Percentiles rank a stretch among this genome's conserved stretches.
These are phyloP conservation scores for Styphnolobium japonicum DNA, from an alignment of 306 rosid species.

Conservation along the genomic window DNA sequence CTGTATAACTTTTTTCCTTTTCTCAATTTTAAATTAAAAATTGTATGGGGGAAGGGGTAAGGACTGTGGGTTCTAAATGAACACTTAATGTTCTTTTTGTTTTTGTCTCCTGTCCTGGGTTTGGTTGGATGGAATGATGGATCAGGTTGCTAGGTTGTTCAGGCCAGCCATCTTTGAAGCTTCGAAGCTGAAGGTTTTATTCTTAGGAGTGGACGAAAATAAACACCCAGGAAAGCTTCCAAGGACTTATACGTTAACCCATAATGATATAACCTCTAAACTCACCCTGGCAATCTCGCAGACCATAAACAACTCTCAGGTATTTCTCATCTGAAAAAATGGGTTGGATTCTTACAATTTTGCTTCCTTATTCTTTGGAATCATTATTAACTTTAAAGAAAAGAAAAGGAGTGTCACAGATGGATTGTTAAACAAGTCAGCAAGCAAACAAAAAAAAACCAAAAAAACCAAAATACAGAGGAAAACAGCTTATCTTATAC, in stretches of 20 bases:
- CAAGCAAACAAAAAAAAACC: too few species aligned
- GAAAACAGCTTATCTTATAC: not conserved
- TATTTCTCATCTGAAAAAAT: not conserved
- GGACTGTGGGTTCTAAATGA: not conserved
- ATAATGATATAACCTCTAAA: slow-evolving; percentile 65
- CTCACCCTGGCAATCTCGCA: slow-evolving; percentile 72
- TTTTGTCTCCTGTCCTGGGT: not conserved
- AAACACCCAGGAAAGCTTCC: slow-evolving; percentile 72
- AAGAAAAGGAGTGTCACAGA: too few species aligned
- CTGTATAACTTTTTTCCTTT: slow-evolving; percentile 24
- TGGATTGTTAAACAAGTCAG: too few species aligned
- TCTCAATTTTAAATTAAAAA: not conserved
- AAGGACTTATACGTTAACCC: slow-evolving; percentile 78
- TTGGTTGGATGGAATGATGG: too few species aligned
- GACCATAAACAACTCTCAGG: slow-evolving; percentile 65
- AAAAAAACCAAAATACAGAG: too few species aligned
- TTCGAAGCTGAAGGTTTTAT: slow-evolving; percentile 71
- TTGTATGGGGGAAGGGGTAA: too few species aligned
- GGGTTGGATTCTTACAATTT: not conserved
- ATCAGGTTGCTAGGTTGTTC: slow-evolving; percentile 68
- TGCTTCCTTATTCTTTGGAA: not conserved
- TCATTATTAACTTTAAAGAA: not conserved
- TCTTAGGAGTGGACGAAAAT: slow-evolving; percentile 62
- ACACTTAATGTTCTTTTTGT: not conserved
- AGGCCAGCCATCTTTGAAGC: slow-evolving; percentile 74